Evolutionary conservation across 441 rosid genomes (phyloP).

Genomic region (Metrosideros polymorpha): DNA sequence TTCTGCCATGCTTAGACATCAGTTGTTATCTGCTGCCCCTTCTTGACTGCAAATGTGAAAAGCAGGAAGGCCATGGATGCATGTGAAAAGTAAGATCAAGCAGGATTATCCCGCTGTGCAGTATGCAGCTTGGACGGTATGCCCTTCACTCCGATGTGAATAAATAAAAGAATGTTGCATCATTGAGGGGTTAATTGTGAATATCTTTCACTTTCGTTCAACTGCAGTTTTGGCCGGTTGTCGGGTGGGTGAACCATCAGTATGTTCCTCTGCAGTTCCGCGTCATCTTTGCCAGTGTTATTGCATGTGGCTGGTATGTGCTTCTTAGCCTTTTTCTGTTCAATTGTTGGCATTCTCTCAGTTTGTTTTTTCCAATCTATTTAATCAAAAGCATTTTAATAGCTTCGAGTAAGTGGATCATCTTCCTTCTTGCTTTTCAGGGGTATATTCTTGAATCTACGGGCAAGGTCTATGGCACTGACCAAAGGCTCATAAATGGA

Average conservation of each 20-base stretch:
- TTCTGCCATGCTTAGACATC: not conserved
- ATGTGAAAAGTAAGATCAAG: constrained; percentile 64
- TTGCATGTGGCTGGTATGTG: constrained; percentile 55
- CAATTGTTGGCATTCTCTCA: not conserved
- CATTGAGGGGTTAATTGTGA: not conserved
- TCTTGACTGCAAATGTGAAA: constrained; percentile 9
- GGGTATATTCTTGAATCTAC: constrained; percentile 84
- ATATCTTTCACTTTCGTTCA: not conserved
- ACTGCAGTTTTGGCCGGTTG: constrained; percentile 83
- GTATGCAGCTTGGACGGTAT: constrained; percentile 80
- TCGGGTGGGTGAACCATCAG: constrained; percentile 88
- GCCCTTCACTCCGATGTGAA: not conserved
- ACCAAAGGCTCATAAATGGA: constrained; percentile 17
- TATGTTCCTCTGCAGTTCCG: constrained; percentile 78
- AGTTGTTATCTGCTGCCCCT: not conserved
- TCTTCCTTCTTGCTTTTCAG: constrained; percentile 23
- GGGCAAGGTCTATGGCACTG: constrained; percentile 52
- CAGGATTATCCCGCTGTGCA: constrained; percentile 69
- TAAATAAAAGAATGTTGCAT: not conserved
- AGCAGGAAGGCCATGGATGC: constrained; percentile 81
- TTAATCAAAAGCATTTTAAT: not conserved
- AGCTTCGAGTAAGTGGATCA: not conserved
- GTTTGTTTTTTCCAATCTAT: not conserved
- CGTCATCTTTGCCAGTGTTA: constrained; percentile 7
- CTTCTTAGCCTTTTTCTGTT: not conserved